These are phyloP conservation scores for Limnanthes douglasii DNA, from an alignment of 345 rosid species.

Conservation along the genomic window DNA sequence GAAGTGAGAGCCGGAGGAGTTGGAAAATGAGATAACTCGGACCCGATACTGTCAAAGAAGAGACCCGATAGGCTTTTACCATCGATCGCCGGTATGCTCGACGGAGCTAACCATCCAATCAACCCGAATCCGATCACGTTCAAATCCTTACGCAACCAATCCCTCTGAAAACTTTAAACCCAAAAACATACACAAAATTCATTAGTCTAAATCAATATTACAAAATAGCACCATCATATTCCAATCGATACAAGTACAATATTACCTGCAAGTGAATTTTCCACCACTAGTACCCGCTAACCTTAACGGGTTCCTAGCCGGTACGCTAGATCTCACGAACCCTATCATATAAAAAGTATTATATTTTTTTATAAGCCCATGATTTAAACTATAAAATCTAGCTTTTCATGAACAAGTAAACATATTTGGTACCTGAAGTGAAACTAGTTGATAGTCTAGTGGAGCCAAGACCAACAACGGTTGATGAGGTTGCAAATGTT, in stretches of 20 bases:
- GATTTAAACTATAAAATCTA: not conserved
- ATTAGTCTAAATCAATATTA: not conserved
- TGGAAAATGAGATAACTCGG: constrained; percentile 93
- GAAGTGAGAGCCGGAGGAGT: constrained; percentile 58
- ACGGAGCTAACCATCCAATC: constrained; percentile 89
- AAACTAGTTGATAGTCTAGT: constrained; percentile 17
- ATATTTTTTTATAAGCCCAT: too few species aligned
- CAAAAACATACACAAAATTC: not conserved
- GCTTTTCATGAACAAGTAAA: not conserved
- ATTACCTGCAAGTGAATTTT: constrained; percentile 27
- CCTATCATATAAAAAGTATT: constrained; percentile 15
- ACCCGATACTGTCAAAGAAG: constrained; percentile 85
- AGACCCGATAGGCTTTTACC: constrained; percentile 91
- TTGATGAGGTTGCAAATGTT: constrained; percentile 35
- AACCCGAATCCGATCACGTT: constrained; percentile 83
- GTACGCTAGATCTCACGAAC: constrained; percentile 36
- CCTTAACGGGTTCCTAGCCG: constrained; percentile 45
- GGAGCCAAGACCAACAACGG: constrained; percentile 54
- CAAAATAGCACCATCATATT: not conserved
- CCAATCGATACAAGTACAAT: not conserved
- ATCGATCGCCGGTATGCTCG: constrained; percentile 66
- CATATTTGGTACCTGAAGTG: constrained; percentile 30
- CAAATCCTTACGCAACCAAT: constrained; percentile 68
- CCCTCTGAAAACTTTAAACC: constrained; percentile 47
- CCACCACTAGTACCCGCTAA: constrained; percentile 37